phyloP scores from a whole-genome alignment of 257 asterid genomes.

The Fraxinus excelsior region DNA sequence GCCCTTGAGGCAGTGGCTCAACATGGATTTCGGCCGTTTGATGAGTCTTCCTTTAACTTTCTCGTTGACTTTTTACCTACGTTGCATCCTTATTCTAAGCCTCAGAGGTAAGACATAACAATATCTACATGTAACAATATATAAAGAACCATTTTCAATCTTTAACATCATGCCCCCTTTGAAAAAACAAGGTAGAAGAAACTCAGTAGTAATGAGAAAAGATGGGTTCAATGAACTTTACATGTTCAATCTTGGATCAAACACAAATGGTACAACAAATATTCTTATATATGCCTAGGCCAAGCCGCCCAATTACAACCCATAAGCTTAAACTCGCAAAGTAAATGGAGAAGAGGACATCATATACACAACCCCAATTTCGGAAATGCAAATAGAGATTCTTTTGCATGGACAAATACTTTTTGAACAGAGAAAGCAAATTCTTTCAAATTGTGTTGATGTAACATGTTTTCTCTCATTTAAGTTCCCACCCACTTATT shows the following conservation, averaged over 20 bases:
- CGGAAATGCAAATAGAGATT: conserved; percentile 16
- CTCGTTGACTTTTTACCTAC: too few relatives aligned
- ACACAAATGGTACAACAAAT: conserved; percentile 62
- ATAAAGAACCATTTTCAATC: not conserved
- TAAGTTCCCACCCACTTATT: not conserved
- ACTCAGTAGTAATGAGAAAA: conserved; percentile 58
- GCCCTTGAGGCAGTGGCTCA: too few relatives aligned
- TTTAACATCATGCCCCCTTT: conserved; percentile 6
- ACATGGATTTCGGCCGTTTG: too few relatives aligned
- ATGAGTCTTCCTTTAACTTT: too few relatives aligned
- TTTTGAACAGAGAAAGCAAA: not conserved
- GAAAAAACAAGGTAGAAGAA: conserved; percentile 64
- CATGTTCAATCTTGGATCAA: conserved; percentile 76
- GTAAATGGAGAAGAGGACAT: conserved; percentile 71
- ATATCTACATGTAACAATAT: not conserved
- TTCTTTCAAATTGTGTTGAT: not conserved
- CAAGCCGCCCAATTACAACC: conserved; percentile 72
- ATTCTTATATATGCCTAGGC: conserved; percentile 66
- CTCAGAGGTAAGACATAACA: too few relatives aligned
- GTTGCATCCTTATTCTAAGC: too few relatives aligned
- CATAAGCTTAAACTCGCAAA: conserved; percentile 44
- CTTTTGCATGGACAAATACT: not conserved
- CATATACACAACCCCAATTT: conserved; percentile 66
- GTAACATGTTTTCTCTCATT: not conserved
- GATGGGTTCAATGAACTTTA: conserved; percentile 73